These are phyloP conservation scores for Cyberlindnera euphorbiiphila DNA, from an alignment of 805 yeast genomes.

Conservation along the genomic window DNA sequence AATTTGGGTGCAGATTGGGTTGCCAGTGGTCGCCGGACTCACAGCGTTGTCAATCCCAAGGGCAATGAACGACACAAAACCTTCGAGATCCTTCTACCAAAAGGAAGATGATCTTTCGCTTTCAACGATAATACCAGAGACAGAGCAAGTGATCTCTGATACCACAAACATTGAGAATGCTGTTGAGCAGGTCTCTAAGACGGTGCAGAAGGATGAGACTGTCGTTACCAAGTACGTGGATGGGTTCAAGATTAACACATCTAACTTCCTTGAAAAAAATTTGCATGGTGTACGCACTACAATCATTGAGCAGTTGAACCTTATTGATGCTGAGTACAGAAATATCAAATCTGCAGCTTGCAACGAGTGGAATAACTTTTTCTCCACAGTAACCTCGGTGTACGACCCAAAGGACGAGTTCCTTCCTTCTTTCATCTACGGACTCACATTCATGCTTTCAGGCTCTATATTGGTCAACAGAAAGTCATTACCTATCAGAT, in stretches of 20 bases:
- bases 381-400: constrained; percentile 18
- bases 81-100: constrained; percentile 26
- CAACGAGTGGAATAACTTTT: constrained; percentile 24
- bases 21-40: constrained; percentile 20
- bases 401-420: constrained; percentile 28
- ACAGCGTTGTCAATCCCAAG: constrained; percentile 34
- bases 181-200: background rate
- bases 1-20: constrained; percentile 14
- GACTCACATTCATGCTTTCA: constrained; percentile 50
- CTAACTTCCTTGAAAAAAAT: constrained; percentile 22
- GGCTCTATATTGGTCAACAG: constrained; percentile 53
- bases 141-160: constrained; percentile 6
- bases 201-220: constrained; percentile 9
- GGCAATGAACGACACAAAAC: constrained; percentile 32
- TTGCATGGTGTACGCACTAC: constrained; percentile 16
- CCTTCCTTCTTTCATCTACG: constrained; percentile 51
- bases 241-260: constrained; percentile 26
- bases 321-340: constrained; percentile 23
- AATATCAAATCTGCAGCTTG: constrained; percentile 24
- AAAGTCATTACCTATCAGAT: constrained; percentile 46
- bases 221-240: constrained; percentile 20
- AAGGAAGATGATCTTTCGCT: constrained; percentile 19
- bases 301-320: constrained; percentile 17
- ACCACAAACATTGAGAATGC: constrained; percentile 6
- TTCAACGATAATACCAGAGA: constrained; percentile 9